Conservation (phyloP, 2,329 filamentous ascomycete genomes). For the Beauveria australis region DNA sequence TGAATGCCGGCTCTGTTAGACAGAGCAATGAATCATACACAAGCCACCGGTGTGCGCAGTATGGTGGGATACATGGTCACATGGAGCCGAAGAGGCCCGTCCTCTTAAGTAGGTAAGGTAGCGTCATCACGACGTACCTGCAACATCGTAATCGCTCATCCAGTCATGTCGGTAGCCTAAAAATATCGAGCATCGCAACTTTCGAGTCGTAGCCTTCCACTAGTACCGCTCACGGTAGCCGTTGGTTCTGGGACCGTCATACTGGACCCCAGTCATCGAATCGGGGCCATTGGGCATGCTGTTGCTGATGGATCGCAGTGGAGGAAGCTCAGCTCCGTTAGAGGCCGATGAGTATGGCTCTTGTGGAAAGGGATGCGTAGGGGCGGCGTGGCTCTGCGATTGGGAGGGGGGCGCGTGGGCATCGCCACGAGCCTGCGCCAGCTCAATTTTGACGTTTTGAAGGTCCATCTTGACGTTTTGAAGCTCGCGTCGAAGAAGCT, state of each 20-base stretch:
- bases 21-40: not conserved
- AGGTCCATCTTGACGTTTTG: constrained; percentile 30
- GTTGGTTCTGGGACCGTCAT: constrained; percentile 38
- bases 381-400: constrained; percentile 20
- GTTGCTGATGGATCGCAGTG: constrained; percentile 44
- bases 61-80: not conserved
- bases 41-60: not conserved
- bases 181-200: not conserved
- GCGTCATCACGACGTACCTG: not conserved
- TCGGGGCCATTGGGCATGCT: constrained; percentile 40
- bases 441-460: constrained; percentile 21
- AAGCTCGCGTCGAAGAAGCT: constrained; percentile 41
- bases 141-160: not conserved
- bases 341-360: constrained; percentile 24
- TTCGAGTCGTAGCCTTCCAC: not conserved
- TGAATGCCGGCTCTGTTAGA: not conserved
- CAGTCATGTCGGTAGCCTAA: not conserved
- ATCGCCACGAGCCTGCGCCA: constrained; percentile 36
- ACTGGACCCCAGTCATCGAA: constrained; percentile 60
- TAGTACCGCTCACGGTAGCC: constrained; percentile 38
- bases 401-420: constrained; percentile 17
- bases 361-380: constrained; percentile 20
- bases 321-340: constrained; percentile 45
- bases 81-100: not conserved
- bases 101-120: not conserved